These are phyloP conservation scores for Syzygium aromaticum DNA, from an alignment of 345 rosid genomes.

Conservation along the genomic window DNA sequence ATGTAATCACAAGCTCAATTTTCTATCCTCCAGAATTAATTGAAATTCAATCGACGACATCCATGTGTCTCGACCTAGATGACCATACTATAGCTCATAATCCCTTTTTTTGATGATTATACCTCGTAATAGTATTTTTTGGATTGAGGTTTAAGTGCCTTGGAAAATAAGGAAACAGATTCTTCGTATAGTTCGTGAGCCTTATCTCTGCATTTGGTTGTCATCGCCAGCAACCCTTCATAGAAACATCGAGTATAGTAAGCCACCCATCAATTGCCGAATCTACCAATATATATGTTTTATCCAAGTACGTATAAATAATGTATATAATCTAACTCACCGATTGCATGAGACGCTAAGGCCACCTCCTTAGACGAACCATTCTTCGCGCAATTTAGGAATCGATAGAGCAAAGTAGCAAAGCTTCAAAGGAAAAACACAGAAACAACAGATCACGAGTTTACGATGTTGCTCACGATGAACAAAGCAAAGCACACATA, in stretches of 20 bases:
- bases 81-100: not conserved
- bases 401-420: slow-evolving; percentile 1
- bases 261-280: not conserved
- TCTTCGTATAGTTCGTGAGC: slow-evolving; percentile 2
- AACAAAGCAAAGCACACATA: not conserved
- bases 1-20: not conserved
- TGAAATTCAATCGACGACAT: not conserved
- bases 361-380: slow-evolving; percentile 2
- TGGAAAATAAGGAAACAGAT: slow-evolving; percentile 1
- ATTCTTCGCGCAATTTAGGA: slow-evolving; percentile 1
- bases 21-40: not conserved
- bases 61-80: not conserved
- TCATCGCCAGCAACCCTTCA: slow-evolving; percentile 9
- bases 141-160: not conserved
- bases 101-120: not conserved
- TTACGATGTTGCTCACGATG: not conserved
- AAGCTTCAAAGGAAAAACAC: not conserved
- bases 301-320: not conserved
- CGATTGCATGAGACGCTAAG: slow-evolving; percentile 7
- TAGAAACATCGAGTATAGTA: not conserved
- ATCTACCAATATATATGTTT: not conserved
- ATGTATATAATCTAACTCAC: not conserved
- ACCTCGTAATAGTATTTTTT: not conserved
- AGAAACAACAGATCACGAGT: not conserved
- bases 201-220: slow-evolving; percentile 1